Evolutionary conservation across 2,329 filamentous ascomycete species (phyloP).

Genomic region (Alternaria ventricosa): DNA sequence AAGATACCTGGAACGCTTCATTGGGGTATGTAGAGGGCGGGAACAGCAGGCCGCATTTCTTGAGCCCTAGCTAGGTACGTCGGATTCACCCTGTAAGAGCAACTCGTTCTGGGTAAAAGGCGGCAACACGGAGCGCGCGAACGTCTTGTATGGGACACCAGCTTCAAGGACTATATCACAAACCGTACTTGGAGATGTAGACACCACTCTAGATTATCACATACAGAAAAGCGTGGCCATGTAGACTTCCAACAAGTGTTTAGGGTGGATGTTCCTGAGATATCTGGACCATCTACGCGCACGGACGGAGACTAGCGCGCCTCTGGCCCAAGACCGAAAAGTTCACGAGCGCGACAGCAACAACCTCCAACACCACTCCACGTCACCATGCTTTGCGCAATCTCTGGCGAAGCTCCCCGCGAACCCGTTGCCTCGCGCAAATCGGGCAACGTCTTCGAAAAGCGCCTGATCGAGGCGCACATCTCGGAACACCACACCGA

Average conservation of each 20-base stretch:
- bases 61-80: neutral
- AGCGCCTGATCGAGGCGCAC: slow-evolving; percentile 92
- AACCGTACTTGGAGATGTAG: too few relatives aligned
- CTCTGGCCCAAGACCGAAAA: slow-evolving; percentile 4
- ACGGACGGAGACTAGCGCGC: slow-evolving; percentile 4
- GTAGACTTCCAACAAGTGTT: neutral
- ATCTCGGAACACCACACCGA: slow-evolving; percentile 93
- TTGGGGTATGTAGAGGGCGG: neutral
- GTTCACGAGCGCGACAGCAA: slow-evolving; percentile 9
- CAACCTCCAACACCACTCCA: slow-evolving; percentile 2
- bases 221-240: neutral
- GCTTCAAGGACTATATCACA: neutral
- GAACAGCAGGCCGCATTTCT: neutral
- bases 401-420: slow-evolving; percentile 95
- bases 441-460: slow-evolving; percentile 93
- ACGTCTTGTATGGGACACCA: neutral
- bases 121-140: neutral
- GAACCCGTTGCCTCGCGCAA: slow-evolving; percentile 94
- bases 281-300: neutral
- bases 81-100: neutral
- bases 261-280: neutral
- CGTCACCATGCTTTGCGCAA: slow-evolving; percentile 58
- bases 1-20: neutral
- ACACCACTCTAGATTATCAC: too few relatives aligned
- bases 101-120: too few relatives aligned